Evolutionary conservation across 106 monocot genomes (phyloP).

Genomic region (Posidonia australis): DNA sequence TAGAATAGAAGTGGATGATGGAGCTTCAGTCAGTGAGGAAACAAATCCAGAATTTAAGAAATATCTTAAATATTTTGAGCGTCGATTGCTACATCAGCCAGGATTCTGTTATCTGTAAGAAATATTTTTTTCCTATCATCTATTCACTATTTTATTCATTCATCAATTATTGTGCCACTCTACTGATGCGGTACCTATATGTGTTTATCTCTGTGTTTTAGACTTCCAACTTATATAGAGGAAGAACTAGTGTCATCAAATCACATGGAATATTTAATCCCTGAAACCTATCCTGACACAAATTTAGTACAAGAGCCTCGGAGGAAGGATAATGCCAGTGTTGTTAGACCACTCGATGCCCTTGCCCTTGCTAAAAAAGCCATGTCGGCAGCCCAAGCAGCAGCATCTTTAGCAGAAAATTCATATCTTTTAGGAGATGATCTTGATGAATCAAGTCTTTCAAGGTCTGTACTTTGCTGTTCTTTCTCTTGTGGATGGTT

Average conservation of each 20-base stretch:
- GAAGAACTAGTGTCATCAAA: not conserved
- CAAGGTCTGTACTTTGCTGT: conserved; percentile 13
- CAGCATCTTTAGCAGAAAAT: conserved; percentile 40
- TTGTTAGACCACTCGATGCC: conserved; percentile 20
- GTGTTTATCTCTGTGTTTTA: not conserved
- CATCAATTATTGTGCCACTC: not conserved
- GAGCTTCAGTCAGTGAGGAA: not conserved
- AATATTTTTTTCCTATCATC: not conserved
- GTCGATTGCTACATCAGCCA: not conserved
- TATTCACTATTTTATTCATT: not conserved
- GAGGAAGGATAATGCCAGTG: conserved; percentile 5
- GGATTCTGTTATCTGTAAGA: conserved; percentile 10
- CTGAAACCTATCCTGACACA: not conserved
- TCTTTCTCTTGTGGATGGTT: not conserved
- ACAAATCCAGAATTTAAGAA: not conserved
- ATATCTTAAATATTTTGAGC: not conserved
- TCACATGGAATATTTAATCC: not conserved
- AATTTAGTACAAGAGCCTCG: not conserved
- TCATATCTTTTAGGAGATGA: conserved; percentile 11
- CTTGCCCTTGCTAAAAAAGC: conserved; percentile 57
- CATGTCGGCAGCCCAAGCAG: conserved; percentile 43
- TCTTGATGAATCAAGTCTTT: conserved; percentile 8
- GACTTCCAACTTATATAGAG: not conserved
- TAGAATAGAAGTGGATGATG: not conserved
- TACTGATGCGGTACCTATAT: not conserved